Evolutionary conservation across 768 basidiomycete species (phyloP).

Genomic region (Coprinopsis cinerea): DNA sequence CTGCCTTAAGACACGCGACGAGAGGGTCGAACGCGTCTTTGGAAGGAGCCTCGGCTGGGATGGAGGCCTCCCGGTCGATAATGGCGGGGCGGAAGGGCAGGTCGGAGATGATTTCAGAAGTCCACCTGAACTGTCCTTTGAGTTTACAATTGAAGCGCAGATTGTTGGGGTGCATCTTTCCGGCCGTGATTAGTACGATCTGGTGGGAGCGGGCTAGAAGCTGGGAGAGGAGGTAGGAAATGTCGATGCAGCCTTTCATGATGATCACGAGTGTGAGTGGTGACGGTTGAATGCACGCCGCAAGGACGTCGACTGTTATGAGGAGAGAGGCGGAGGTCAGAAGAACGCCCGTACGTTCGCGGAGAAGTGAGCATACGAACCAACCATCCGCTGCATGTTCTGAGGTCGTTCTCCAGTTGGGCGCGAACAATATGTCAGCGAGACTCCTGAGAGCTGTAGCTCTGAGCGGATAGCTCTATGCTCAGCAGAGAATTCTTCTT

Average conservation of each 20-base stretch:
- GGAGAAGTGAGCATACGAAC: background rate
- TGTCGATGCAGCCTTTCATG: too few relatives aligned
- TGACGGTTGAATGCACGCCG: too few relatives aligned
- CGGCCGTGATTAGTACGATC: background rate
- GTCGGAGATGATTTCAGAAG: background rate
- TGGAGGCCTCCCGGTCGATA: background rate
- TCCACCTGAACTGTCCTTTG: background rate
- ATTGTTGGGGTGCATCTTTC: background rate
- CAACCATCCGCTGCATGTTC: background rate
- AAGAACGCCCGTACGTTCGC: background rate
- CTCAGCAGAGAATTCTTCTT: background rate
- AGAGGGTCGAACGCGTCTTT: background rate
- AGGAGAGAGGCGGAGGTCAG: background rate
- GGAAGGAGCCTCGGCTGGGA: background rate
- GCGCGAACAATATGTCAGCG: background rate
- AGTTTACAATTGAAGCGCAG: too few relatives aligned
- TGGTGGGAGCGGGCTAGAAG: background rate
- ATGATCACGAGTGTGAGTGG: too few relatives aligned
- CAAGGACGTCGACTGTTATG: too few relatives aligned
- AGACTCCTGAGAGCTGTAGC: background rate
- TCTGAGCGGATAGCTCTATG: background rate
- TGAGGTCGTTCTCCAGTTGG: background rate
- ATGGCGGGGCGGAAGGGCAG: background rate
- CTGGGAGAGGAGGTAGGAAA: too few relatives aligned
- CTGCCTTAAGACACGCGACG: background rate